These are phyloP conservation scores for Peronospora destructor DNA, from an alignment of 352 stramenopile species.

Conservation along the genomic window DNA sequence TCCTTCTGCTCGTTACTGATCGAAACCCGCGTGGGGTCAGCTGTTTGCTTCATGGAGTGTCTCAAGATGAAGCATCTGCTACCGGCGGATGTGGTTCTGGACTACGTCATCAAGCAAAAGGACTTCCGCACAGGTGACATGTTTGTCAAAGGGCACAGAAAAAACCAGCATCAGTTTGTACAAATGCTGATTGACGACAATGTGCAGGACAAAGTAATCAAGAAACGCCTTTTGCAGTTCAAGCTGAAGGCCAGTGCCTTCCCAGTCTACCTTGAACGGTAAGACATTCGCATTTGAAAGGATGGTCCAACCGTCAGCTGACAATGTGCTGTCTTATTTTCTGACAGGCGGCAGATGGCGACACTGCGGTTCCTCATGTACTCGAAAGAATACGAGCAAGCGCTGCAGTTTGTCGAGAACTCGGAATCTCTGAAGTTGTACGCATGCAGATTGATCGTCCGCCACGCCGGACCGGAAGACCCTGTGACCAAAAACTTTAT, in stretches of 20 bases:
- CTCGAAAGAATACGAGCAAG: constrained; percentile 54
- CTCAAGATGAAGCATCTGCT: constrained; percentile 41
- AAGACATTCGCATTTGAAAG: constrained; percentile 1
- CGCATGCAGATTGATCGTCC: constrained; percentile 50
- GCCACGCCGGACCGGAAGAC: constrained; percentile 33
- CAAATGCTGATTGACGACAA: constrained; percentile 42
- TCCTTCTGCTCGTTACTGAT: constrained; percentile 30
- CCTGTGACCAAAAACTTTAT: constrained; percentile 51
- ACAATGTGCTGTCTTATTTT: constrained; percentile 1
- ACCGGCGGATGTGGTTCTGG: constrained; percentile 32
- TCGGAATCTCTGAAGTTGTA: constrained; percentile 34
- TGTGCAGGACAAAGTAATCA: constrained; percentile 59
- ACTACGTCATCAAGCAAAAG: constrained; percentile 39
- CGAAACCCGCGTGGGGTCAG: constrained; percentile 20
- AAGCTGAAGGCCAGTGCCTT: constrained; percentile 47
- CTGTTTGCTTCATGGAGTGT: constrained; percentile 42
- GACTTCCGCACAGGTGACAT: constrained; percentile 50
- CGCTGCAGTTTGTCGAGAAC: constrained; percentile 32
- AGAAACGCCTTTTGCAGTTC: constrained; percentile 59
- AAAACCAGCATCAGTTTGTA: constrained; percentile 41
- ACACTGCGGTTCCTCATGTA: constrained; percentile 58
- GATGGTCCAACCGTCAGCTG: not conserved
- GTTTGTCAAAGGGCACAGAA: constrained; percentile 36
- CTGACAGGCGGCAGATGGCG: constrained; percentile 31
- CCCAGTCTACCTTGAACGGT: constrained; percentile 50